Evolutionary conservation across 2,329 filamentous ascomycete genomes (phyloP).

Genomic region (Harringtonia lauricola): DNA sequence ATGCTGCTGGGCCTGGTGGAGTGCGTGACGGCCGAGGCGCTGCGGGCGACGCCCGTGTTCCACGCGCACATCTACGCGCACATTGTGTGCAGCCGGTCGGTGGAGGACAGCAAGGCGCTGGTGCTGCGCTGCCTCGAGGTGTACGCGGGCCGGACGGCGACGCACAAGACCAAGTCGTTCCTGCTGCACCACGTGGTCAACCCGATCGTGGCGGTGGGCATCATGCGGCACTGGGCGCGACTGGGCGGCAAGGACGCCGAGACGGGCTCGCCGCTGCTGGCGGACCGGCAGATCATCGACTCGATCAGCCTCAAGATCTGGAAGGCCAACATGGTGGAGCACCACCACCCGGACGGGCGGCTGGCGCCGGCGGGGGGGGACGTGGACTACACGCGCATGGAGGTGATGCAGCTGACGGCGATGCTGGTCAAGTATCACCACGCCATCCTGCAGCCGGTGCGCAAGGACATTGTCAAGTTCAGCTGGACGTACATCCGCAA

Average conservation of each 20-base stretch:
- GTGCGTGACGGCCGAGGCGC: slow-evolving; percentile 68
- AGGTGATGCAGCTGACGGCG: slow-evolving; percentile 87
- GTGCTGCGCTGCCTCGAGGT: slow-evolving; percentile 79
- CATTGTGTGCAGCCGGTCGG: slow-evolving; percentile 73
- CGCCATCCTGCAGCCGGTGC: slow-evolving; percentile 73
- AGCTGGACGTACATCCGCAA: slow-evolving; percentile 96
- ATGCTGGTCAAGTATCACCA: slow-evolving; percentile 94
- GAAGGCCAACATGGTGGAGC: slow-evolving; percentile 77
- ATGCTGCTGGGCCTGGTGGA: slow-evolving; percentile 78
- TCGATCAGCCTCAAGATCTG: slow-evolving; percentile 87
- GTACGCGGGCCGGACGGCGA: slow-evolving; percentile 66
- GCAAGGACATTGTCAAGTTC: slow-evolving; percentile 98
- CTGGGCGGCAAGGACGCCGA: slow-evolving; percentile 30
- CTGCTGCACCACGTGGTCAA: slow-evolving; percentile 87
- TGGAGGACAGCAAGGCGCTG: slow-evolving; percentile 75
- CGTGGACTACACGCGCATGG: slow-evolving; percentile 92
- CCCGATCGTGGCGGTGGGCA: slow-evolving; percentile 91
- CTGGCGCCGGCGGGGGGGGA: slow-evolving; percentile 56
- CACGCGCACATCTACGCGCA: slow-evolving; percentile 74
- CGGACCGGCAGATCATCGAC: slow-evolving; percentile 81
- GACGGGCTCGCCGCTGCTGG: slow-evolving; percentile 52
- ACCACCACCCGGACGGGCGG: slow-evolving; percentile 57
- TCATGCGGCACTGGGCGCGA: slow-evolving; percentile 69
- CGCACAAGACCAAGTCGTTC: slow-evolving; percentile 89
- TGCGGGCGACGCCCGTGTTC: slow-evolving; percentile 66